Percentiles rank a stretch among this genome's conserved stretches.
Conservation (phyloP, 257 asterid species). For the Capsicum rhomboideum region DNA sequence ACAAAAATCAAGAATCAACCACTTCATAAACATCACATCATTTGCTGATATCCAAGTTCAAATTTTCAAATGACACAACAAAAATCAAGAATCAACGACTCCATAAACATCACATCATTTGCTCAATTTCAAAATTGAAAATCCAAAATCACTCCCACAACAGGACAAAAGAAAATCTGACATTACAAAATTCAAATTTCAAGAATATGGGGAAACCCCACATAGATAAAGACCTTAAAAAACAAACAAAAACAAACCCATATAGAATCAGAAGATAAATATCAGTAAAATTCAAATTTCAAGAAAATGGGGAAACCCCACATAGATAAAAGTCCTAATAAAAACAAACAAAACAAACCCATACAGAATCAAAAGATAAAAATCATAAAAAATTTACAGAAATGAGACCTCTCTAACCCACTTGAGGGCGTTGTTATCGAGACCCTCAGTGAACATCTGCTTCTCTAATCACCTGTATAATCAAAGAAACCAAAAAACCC, state of each 20-base stretch:
- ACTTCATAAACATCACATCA: neutral
- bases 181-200: neutral
- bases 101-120: neutral
- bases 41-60: neutral
- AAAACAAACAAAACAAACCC: neutral
- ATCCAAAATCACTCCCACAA: neutral
- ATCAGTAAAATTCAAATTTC: neutral
- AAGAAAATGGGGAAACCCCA: neutral
- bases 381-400: neutral
- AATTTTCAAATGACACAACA: neutral
- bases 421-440: slow-evolving; percentile 39
- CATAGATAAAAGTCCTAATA: neutral
- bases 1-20: neutral
- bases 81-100: neutral
- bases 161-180: neutral
- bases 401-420: slow-evolving; percentile 43
- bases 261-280: neutral
- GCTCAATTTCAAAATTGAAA: neutral
- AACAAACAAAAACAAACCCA: neutral
- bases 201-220: neutral
- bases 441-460: slow-evolving; percentile 44
- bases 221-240: neutral
- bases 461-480: neutral
- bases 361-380: neutral
- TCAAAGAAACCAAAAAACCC: neutral